Base-by-base conservation (phyloP, 192 early-diverging fungal genomes). In the Polychytrium aggregatum region DNA sequence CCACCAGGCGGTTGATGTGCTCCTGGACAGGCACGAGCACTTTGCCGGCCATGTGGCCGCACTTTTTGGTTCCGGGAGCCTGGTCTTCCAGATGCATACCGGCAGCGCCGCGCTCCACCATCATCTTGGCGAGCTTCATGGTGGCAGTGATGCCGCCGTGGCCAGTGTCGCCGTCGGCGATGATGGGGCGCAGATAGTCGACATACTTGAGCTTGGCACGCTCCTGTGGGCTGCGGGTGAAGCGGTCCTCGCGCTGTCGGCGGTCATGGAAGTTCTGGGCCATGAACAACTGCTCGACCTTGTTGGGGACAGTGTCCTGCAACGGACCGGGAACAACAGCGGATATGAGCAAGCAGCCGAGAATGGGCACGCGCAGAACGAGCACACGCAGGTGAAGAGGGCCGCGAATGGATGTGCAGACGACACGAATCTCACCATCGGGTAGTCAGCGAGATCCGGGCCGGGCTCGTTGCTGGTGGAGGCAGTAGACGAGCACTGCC, bases 41-140 rank as follows among this genome's bases (percentile, higher is more conserved):
- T 66, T 97, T 97, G 41, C 93, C 93, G 40, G 90, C 93, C 93
- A 97, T 97, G 68, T 97, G 94, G 17, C 94, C 94, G 64, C 94
- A 97, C 79, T 97, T 97, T 63, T 97, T 97, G 58, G 89, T 93
- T 55, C 87, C 85, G 21, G 93, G 82, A 30, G 86, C 83, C 65
- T 94, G 89, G 71, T 94, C 88, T 66, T 94, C 88, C 37, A 86
- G 60, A 57, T 96, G 92, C 62, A 96, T 87, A 60, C 90, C 92
- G 26, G 92, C 92, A 22, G 92, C 92, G 45, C 92, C 92, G 39
- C 89, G 82, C 69, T 96, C 88, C 48, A 96, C 92, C 64, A 96
- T 88, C 86, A 96, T 88, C 77, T 92, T 92, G 72, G 88, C 82
- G 34, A 92, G 73, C 71, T 92, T 91, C 89, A 94, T 92, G 62